Percentiles rank a stretch among this genome's conserved stretches.
These are phyloP conservation scores for Vitis labrusca DNA, from an alignment of 164 flowering plant genomes.

Conservation along the genomic window DNA sequence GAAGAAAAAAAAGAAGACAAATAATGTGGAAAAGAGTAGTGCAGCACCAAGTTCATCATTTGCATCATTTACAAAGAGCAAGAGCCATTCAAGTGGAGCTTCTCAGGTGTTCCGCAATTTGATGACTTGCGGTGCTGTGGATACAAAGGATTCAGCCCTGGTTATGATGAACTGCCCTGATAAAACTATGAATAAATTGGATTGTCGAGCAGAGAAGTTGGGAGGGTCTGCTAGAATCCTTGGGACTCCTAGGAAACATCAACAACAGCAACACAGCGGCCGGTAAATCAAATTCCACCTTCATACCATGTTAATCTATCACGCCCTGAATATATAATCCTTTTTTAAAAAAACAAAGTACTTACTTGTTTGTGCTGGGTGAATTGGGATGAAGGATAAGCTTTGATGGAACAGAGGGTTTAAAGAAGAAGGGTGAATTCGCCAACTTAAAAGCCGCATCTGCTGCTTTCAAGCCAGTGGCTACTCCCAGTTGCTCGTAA, in stretches of 20 bases:
- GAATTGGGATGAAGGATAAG: slow-evolving; percentile 27
- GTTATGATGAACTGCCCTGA: slow-evolving; percentile 14
- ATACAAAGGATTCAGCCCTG: slow-evolving; percentile 47
- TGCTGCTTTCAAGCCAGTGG: slow-evolving; percentile 35
- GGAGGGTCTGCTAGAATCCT: slow-evolving; percentile 36
- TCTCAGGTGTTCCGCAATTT: slow-evolving; percentile 40
- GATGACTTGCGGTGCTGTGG: slow-evolving; percentile 46
- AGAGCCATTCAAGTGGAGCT: slow-evolving; percentile 34
- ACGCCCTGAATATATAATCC: too few species aligned
- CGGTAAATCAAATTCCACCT: slow-evolving; percentile 20
- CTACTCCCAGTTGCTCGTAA: slow-evolving; percentile 67
- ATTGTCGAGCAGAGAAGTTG: slow-evolving; percentile 15
- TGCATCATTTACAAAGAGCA: slow-evolving; percentile 19
- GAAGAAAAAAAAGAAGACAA: slow-evolving; percentile 11
- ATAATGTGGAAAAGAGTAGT: neutral
- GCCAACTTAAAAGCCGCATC: slow-evolving; percentile 19
- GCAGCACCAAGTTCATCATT: neutral
- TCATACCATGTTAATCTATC: neutral
- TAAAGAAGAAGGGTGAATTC: slow-evolving; percentile 24
- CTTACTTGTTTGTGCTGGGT: too few species aligned
- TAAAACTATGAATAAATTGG: slow-evolving; percentile 8
- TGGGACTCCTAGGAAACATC: slow-evolving; percentile 30
- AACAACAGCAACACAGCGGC: slow-evolving; percentile 14
- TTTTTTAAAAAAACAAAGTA: too few species aligned
- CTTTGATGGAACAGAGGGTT: slow-evolving; percentile 25